phyloP scores from a whole-genome alignment of 176 grass and related monocot species.

The Musa troglodytarum region DNA sequence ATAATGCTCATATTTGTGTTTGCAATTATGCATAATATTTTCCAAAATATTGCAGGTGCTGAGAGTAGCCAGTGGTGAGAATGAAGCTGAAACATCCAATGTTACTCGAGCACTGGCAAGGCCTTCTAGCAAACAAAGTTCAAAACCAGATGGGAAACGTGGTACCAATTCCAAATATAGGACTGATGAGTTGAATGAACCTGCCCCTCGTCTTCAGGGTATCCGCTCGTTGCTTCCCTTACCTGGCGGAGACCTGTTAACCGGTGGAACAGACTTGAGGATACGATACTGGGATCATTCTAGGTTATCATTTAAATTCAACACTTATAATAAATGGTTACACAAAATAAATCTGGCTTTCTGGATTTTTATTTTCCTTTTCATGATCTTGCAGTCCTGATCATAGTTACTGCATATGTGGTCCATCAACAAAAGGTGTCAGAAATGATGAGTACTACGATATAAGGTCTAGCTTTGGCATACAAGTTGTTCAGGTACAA shows the following conservation, averaged over 20 bases:
- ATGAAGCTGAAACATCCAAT: constrained; percentile 42
- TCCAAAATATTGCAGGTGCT: constrained; percentile 45
- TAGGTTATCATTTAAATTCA: constrained; percentile 39
- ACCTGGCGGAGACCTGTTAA: constrained; percentile 70
- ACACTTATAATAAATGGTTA: not conserved
- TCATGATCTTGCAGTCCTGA: constrained; percentile 61
- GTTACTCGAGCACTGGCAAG: constrained; percentile 42
- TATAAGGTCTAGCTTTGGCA: constrained; percentile 82
- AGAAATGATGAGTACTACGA: constrained; percentile 69
- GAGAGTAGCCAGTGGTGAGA: constrained; percentile 66
- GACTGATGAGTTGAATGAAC: constrained; percentile 81
- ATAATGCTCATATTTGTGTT: not conserved
- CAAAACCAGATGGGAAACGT: constrained; percentile 45
- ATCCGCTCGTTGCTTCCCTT: constrained; percentile 86
- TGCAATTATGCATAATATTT: not conserved
- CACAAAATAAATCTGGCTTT: too few species aligned
- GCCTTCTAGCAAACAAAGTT: constrained; percentile 39
- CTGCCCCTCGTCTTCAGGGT: constrained; percentile 53
- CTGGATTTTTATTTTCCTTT: not conserved
- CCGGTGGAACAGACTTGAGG: constrained; percentile 77
- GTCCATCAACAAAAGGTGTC: constrained; percentile 67
- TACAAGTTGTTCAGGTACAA: constrained; percentile 91
- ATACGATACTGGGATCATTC: constrained; percentile 97
- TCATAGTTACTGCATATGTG: constrained; percentile 81
- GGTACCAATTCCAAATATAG: constrained; percentile 64